Evolutionary conservation across 2,329 filamentous ascomycete species (phyloP), one percentile per base, ranked within the genome.

Genomic region (Nemania abortiva): DNA sequence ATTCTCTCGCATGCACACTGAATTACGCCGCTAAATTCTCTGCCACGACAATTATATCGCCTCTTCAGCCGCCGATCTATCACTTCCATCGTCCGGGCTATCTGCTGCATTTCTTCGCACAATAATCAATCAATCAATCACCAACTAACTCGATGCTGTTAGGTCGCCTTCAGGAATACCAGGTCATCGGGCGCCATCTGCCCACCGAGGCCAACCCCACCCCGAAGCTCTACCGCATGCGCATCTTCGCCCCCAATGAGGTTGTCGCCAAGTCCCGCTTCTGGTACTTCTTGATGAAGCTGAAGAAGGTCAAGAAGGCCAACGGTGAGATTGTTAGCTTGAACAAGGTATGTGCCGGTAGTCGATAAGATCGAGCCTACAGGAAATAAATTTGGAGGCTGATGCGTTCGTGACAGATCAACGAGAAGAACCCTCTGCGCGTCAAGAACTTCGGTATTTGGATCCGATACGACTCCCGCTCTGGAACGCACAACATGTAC

Each of bases 371-470:
- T 15, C 5, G 22, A 20, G 22, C 42, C 15, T 3, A 57, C 13
- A 11, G 31, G 24, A 49, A 18, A 34, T 15, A 15, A 6, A 6
- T 27, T 15, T 1, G 29, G 45, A 63, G 63, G 65, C 76, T 70
- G 69, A 71, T 64, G 24, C 61, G 47, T 55, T 34, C 47, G 39
- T 39, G n/a, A 34, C 72, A 97, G 95, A 97, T 99, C 88, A 87
- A 90, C 87, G 96, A 99, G 94, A 98, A 98, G 92, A 94, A 94
- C 86, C 96, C 96, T 81, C 89, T 95, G 82, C 98, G 97, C 90
- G 95, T 99, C 90, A 99, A 99, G 94, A 99, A 98, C 93, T 98
- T 99, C 84, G 96, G 96, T 85, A 91, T 99, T 91, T 99, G 97
- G 97, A 92, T 99, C 88, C 95, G 97, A 84, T 99, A 99, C 89